These are phyloP conservation scores for Hypomyces perniciosus DNA, from an alignment of 2,329 filamentous ascomycete species.

Conservation along the genomic window DNA sequence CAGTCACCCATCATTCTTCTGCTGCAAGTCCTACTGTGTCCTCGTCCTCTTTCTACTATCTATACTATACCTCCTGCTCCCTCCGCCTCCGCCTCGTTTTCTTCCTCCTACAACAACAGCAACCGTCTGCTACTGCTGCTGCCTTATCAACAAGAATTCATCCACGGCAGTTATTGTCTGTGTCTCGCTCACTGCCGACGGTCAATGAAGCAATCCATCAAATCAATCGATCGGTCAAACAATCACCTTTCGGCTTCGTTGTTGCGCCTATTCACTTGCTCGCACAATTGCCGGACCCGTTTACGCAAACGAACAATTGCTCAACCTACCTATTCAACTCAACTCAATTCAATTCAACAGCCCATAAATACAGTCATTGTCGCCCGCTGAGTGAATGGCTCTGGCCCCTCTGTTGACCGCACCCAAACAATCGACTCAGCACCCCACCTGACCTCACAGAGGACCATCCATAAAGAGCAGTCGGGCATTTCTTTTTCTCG, in stretches of 20 bases:
- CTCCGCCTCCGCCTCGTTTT: not conserved
- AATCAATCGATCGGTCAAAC: conserved; percentile 1
- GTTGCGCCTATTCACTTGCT: not conserved
- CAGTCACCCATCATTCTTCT: too few species aligned
- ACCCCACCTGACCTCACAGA: not conserved
- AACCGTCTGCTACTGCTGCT: not conserved
- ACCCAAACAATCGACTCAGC: conserved; percentile 1
- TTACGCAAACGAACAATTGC: not conserved
- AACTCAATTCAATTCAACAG: not conserved
- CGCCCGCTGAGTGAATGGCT: conserved; percentile 8
- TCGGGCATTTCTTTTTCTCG: not conserved
- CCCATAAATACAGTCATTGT: not conserved
- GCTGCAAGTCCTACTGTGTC: too few species aligned
- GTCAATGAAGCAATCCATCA: too few species aligned
- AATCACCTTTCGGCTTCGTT: not conserved
- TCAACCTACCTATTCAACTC: not conserved
- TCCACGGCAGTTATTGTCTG: too few species aligned
- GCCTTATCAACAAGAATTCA: not conserved
- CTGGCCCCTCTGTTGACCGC: conserved; percentile 6
- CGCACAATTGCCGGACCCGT: not conserved
- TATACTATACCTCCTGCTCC: not conserved
- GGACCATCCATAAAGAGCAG: not conserved
- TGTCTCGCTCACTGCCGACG: too few species aligned
- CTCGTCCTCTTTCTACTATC: not conserved
- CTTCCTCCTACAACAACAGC: not conserved